These are phyloP conservation scores for Trebouxia sp. DNA, from an alignment of 139 green algal genomes.

Conservation along the genomic window DNA sequence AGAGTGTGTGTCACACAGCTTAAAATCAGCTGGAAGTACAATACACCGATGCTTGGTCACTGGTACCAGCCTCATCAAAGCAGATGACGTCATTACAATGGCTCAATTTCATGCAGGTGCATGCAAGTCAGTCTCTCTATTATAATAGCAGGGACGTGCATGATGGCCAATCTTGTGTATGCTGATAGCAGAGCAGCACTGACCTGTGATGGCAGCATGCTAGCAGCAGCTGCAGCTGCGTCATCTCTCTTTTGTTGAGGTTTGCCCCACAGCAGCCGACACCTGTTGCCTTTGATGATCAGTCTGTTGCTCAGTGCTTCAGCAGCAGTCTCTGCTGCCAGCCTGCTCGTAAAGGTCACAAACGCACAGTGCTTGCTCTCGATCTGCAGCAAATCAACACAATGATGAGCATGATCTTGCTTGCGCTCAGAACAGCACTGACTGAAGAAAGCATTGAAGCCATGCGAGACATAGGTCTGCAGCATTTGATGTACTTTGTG, in stretches of 20 bases:
- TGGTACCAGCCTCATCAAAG: too few relatives aligned
- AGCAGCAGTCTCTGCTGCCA: conserved; percentile 84
- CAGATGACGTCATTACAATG: too few relatives aligned
- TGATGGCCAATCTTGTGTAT: background rate
- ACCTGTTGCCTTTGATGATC: conserved; percentile 79
- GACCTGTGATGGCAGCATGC: conserved; percentile 44
- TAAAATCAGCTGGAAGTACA: too few relatives aligned
- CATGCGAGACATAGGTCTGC: too few relatives aligned
- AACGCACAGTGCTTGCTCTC: conserved; percentile 78
- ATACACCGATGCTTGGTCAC: too few relatives aligned
- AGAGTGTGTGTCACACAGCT: too few relatives aligned
- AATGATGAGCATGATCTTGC: background rate
- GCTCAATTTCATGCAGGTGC: too few relatives aligned
- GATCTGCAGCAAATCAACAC: background rate
- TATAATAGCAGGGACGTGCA: too few relatives aligned
- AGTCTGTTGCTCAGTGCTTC: conserved; percentile 73
- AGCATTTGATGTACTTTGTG: too few relatives aligned
- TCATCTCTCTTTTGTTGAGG: conserved; percentile 50
- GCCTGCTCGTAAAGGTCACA: conserved; percentile 79
- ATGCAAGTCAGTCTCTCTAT: too few relatives aligned
- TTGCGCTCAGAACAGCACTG: background rate
- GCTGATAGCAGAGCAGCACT: background rate
- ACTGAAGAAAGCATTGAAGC: background rate
- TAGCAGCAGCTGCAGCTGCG: background rate
- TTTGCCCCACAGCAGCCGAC: conserved; percentile 91